These are phyloP conservation scores for Phytophthora hibernalis DNA, from an alignment of 352 stramenopile genomes.

Conservation along the genomic window DNA sequence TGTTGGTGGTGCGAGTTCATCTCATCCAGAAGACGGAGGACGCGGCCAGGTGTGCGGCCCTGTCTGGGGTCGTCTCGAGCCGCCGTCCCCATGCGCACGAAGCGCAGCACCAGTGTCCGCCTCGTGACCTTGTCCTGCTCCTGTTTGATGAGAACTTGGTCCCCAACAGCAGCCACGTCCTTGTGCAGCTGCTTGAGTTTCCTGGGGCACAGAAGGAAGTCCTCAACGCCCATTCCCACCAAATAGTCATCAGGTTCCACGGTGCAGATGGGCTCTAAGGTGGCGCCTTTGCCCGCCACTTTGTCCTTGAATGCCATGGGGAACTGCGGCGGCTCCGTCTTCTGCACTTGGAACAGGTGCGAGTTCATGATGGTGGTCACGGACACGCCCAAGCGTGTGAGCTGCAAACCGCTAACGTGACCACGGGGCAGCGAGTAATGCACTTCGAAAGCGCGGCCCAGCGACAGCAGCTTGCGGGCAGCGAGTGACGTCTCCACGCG, in stretches of 20 bases:
- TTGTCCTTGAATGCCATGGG: conserved; percentile 49
- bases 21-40: conserved; percentile 58
- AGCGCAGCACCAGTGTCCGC: conserved; percentile 55
- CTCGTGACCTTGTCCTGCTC: conserved; percentile 27
- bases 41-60: conserved; percentile 47
- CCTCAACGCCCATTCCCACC: conserved; percentile 62
- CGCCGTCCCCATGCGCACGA: conserved; percentile 58
- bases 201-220: conserved; percentile 60
- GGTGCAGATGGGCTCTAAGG: conserved; percentile 72
- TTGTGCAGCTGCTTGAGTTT: conserved; percentile 55
- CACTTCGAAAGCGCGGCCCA: conserved; percentile 64
- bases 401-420: conserved; percentile 12
- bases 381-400: conserved; percentile 55
- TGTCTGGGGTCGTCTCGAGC: conserved; percentile 45
- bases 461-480: conserved; percentile 59
- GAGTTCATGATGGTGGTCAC: conserved; percentile 54
- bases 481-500: conserved; percentile 51
- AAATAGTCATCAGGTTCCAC: conserved; percentile 95
- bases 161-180: conserved; percentile 37
- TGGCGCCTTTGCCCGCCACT: conserved; percentile 26
- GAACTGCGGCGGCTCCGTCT: conserved; percentile 22
- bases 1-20: conserved; percentile 44
- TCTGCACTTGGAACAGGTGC: conserved; percentile 59
- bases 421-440: conserved; percentile 47
- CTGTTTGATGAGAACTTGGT: conserved; percentile 20